These are phyloP conservation scores for Massariosphaeria phaeospora DNA, from an alignment of 495 filamentous ascomycete species.

Conservation along the genomic window DNA sequence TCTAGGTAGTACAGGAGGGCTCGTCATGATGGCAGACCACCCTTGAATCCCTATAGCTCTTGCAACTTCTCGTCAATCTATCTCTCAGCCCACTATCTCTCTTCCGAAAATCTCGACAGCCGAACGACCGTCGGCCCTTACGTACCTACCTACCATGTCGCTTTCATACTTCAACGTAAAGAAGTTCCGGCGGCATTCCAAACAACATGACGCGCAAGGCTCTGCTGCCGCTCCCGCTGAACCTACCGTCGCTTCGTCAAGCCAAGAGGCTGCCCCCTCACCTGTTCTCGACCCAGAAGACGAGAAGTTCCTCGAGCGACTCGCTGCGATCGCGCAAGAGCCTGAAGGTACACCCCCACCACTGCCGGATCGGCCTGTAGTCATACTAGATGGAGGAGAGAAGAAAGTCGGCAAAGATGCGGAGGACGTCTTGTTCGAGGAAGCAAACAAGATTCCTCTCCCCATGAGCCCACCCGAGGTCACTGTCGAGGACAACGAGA, in stretches of 20 bases:
- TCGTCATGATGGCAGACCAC: neutral
- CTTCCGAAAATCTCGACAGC: neutral
- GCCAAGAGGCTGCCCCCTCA: conserved; percentile 28
- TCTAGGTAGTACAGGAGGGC: neutral
- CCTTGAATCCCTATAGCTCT: neutral
- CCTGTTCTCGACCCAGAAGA: conserved; percentile 42
- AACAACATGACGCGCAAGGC: conserved; percentile 16
- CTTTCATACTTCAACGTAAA: conserved; percentile 36
- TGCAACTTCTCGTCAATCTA: neutral
- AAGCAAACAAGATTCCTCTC: conserved; percentile 31
- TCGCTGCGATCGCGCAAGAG: conserved; percentile 30
- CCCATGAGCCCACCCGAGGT: conserved; percentile 31
- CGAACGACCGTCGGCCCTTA: no score
- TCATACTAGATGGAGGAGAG: conserved; percentile 32
- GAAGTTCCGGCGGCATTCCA: conserved; percentile 31
- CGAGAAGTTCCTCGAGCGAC: conserved; percentile 39
- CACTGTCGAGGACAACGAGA: neutral
- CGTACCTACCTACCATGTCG: conserved; percentile 29
- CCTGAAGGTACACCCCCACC: conserved; percentile 31
- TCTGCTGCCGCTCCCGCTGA: neutral
- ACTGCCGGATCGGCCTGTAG: conserved; percentile 28
- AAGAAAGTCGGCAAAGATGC: conserved; percentile 28
- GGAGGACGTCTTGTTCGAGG: conserved; percentile 21
- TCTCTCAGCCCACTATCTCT: neutral
- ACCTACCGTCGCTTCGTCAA: neutral